Base-by-base conservation (phyloP, 2,329 filamentous ascomycete species). In the Akanthomyces muscarius region DNA sequence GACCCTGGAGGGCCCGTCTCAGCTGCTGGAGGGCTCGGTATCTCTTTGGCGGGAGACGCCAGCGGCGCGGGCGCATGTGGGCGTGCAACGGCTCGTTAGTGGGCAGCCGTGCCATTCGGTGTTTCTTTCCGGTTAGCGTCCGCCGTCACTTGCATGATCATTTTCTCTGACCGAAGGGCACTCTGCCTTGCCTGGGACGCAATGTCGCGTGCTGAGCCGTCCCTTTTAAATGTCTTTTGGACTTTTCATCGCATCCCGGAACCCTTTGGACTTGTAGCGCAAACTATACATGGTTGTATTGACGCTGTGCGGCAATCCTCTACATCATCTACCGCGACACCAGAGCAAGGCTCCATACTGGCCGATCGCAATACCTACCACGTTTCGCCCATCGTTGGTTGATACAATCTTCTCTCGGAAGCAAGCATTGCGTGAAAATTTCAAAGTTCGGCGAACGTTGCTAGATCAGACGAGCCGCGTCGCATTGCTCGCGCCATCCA, bases 71-170 rank as follows among this genome's bases (percentile, higher is more conserved):
- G n/a, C 21, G 55, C 62, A 63, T 63, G 62, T 63, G 62, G 62
- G 55, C 56, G 44, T 55, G 6, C 16, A 63, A 55, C 56, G 56
- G 62, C 62, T 36, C 61, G 62, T 33, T 30, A 63, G 56, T 63
- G 62, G 62, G 56, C 56, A 33, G 56, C 55, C 3, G 23, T 59
- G 48, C 16, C 48, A 58, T 53, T 64, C 63, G 63, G 63, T 64
- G 36, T 55, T 64, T 51, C 57, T 51, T 61, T 64, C 45, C 41
- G 63, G 63, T 64, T 64, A 64, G 63, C 57, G 63, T 53, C 42
- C 6, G 23, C 45, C 28, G 36, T 58, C 55, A 58, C 55, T 58
- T 47, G 57, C 56, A 61, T 51, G 57, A 38, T 64, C 62, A 11
- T 56, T 58, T 60, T 61, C 57, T 52, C 36, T 61, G 57, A 59